Conservation (phyloP, 2,329 filamentous ascomycete genomes). For the Karstenula rhodostoma region DNA sequence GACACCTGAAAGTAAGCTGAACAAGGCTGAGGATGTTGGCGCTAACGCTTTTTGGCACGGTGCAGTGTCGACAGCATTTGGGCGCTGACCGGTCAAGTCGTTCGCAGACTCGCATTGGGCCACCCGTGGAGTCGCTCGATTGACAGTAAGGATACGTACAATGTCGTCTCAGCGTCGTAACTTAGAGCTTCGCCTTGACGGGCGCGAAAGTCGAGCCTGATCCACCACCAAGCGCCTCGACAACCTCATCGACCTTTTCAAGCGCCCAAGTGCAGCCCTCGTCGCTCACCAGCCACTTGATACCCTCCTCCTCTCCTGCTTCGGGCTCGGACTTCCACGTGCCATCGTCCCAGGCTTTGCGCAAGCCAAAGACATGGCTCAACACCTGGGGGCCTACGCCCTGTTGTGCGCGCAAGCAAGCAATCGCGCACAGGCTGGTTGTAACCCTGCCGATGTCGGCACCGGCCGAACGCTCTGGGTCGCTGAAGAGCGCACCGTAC, state of each 20-base stretch:
- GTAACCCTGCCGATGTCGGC: slow-evolving; percentile 72
- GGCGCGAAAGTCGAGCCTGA: slow-evolving; percentile 43
- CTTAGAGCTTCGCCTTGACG: slow-evolving; percentile 36
- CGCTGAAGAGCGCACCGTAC: slow-evolving; percentile 76
- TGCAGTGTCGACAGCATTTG: background rate
- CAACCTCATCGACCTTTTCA: slow-evolving; percentile 67
- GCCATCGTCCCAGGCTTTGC: slow-evolving; percentile 78
- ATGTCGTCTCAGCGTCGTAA: background rate
- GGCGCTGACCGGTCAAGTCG: background rate
- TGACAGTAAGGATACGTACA: background rate
- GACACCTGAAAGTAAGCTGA: background rate
- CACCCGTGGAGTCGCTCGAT: background rate
- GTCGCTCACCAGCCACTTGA: slow-evolving; percentile 69
- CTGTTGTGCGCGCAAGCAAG: slow-evolving; percentile 79
- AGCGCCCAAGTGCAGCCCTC: slow-evolving; percentile 72
- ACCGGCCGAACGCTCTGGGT: slow-evolving; percentile 63
- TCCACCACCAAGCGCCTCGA: slow-evolving; percentile 48
- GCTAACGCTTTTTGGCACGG: background rate
- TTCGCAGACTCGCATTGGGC: background rate
- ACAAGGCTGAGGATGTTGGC: background rate
- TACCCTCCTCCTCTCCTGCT: slow-evolving; percentile 61
- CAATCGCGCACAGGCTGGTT: slow-evolving; percentile 76
- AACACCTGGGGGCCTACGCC: slow-evolving; percentile 84
- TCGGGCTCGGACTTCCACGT: slow-evolving; percentile 58
- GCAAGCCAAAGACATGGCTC: slow-evolving; percentile 80